A percentile compares a stretch with the other conserved stretches of the same genome.
Conservation (phyloP, 768 basidiomycete genomes). For the Psilocybe sp. region DNA sequence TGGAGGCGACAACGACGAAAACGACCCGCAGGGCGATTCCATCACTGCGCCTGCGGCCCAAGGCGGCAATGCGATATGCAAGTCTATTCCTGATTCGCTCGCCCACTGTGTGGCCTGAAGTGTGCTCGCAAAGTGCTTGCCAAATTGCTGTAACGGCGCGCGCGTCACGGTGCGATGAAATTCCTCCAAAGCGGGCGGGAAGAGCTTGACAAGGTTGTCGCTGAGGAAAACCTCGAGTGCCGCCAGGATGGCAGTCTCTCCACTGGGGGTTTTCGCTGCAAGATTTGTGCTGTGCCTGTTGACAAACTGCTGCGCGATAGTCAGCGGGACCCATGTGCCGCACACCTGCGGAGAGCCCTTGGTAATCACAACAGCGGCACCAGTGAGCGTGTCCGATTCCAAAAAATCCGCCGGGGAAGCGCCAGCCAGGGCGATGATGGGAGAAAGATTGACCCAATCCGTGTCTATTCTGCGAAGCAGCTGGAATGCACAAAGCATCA, state of each 20-base stretch:
- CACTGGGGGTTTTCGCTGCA: constrained; percentile 12
- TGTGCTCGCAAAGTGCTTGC: constrained; percentile 57
- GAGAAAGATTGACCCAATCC: constrained; percentile 72
- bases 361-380: constrained; percentile 47
- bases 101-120: constrained; percentile 32
- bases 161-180: constrained; percentile 48
- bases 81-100: constrained; percentile 6
- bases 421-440: constrained; percentile 46
- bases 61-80: neutral
- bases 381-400: constrained; percentile 21
- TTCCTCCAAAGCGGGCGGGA: constrained; percentile 60
- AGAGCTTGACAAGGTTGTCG: constrained; percentile 58
- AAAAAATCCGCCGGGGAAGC: constrained; percentile 19
- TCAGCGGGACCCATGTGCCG: constrained; percentile 72
- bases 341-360: constrained; percentile 51
- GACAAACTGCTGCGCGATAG: constrained; percentile 49
- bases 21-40: neutral
- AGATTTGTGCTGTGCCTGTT: constrained; percentile 37
- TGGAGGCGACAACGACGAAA: neutral
- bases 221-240: constrained; percentile 57
- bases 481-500: constrained; percentile 49
- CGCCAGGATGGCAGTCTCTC: constrained; percentile 6
- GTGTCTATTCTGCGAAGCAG: constrained; percentile 75
- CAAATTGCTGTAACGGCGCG: constrained; percentile 55
- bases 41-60: neutral